Base-by-base conservation (phyloP, 108 stramenopile species). In the Thalassiosira profunda region DNA sequence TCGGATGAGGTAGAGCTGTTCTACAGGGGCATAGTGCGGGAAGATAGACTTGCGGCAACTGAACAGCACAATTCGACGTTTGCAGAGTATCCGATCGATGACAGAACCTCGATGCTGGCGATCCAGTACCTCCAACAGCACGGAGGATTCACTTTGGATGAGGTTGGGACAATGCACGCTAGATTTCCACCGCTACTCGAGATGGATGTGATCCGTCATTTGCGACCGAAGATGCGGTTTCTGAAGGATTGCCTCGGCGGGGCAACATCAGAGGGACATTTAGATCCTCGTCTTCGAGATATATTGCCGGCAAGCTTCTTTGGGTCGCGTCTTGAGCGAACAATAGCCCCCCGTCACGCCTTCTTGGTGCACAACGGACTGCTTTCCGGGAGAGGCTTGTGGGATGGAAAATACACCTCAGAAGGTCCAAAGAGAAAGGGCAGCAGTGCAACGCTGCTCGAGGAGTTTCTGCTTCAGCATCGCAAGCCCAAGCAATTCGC, bases 151-250 rank as follows among this genome's bases (percentile, higher is more conserved):
- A 42, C 85, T 8, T 56, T 66, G 15, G 63, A 84, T n/a, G 65
- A 86, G 48, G 76, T 93, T 3, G 31, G 71, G 29, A 43, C 66
- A 28, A 83, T 88, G 84, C 81, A 84, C 52, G 48, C 41, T 28
- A 28, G 67, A 14, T 93, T 93, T 63, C 92, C 92, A 25, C 92
- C 92, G 2, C 55, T 93, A 24, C 58, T 93, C 34, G 76, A 75
- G 24, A 59, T 93, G 3, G 70, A 88, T 54, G 89, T 89, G 0
- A 35, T 55, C 24, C 52, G 89, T 24, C 92, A 93, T 63, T 37
- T 93, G 49, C 72, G 85, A 24, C 92, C 92, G 30, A 93, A 93
- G 59, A 63, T 93, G 74, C 74, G 80, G 44, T 93, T 93, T 59
- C 52, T 93, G 14, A 73, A 81, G 55, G 66, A 89, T 57, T 90